Evolutionary conservation across 2,329 filamentous ascomycete species (phyloP).

Genomic region (Sporothrix sp.): DNA sequence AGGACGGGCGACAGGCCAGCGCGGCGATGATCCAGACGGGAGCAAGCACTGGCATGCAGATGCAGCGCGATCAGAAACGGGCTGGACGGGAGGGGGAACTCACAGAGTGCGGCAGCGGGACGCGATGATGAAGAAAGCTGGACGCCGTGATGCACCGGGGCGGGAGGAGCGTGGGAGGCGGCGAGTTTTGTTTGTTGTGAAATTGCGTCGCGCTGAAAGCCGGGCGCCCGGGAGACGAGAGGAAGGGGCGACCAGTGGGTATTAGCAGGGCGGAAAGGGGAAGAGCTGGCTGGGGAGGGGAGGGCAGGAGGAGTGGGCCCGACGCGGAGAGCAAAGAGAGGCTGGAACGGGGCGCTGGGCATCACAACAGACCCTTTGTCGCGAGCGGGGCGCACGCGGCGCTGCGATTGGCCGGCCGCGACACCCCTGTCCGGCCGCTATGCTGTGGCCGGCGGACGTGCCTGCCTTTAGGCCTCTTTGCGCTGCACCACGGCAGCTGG

Average conservation of each 20-base stretch:
- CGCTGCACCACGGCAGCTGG: slow-evolving; percentile 2
- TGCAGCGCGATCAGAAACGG: background rate
- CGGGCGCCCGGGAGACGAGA: slow-evolving; percentile 18
- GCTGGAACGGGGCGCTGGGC: background rate
- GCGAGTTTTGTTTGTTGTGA: slow-evolving; percentile 18
- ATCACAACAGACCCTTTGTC: background rate
- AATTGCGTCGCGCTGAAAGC: slow-evolving; percentile 14
- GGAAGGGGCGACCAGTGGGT: slow-evolving; percentile 3
- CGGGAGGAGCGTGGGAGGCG: slow-evolving; percentile 8
- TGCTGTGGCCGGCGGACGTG: background rate
- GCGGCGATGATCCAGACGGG: background rate
- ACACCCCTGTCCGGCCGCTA: slow-evolving; percentile 1
- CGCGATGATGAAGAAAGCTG: slow-evolving; percentile 13
- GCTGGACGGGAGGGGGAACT: background rate
- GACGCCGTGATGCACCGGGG: slow-evolving; percentile 12
- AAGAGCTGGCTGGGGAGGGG: slow-evolving; percentile 9
- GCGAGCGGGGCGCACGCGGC: background rate
- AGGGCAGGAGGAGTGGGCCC: slow-evolving; percentile 2
- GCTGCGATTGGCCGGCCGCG: background rate
- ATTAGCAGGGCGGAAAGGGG: slow-evolving; percentile 5
- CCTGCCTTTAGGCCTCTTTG: background rate
- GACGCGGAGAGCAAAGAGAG: background rate
- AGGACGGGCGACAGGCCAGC: background rate
- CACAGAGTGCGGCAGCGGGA: slow-evolving; percentile 10
- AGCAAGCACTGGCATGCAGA: background rate